phyloP scores from a whole-genome alignment of 345 rosid species.

The Hirschfeldia incana region DNA sequence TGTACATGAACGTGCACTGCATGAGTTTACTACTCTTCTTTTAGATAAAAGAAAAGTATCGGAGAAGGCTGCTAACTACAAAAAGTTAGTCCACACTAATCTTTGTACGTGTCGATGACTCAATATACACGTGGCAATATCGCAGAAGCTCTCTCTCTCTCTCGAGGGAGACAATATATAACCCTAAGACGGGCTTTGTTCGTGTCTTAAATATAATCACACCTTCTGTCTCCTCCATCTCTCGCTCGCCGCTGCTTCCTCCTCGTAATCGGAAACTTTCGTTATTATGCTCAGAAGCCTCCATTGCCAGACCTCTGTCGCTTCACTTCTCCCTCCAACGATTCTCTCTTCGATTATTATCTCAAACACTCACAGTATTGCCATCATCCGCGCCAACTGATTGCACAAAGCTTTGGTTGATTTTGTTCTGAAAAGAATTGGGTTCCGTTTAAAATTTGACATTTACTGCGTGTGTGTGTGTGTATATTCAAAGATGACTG shows the following conservation, averaged over 20 bases:
- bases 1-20: slow-evolving; percentile 23
- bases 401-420: neutral
- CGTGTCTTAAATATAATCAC: neutral
- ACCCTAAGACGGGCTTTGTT: slow-evolving; percentile 25
- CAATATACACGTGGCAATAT: slow-evolving; percentile 30
- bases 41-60: neutral
- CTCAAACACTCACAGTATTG: neutral
- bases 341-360: neutral
- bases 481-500: slow-evolving; percentile 39
- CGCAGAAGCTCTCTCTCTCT: neutral
- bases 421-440: neutral
- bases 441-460: neutral
- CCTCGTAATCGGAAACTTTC: slow-evolving; percentile 24
- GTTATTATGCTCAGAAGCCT: slow-evolving; percentile 22
- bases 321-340: neutral
- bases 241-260: slow-evolving; percentile 20
- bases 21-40: neutral
- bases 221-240: neutral
- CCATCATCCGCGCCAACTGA: slow-evolving; percentile 9
- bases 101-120: neutral
- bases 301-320: neutral
- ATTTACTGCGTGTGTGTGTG: neutral
- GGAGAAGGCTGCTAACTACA: neutral
- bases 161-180: neutral
- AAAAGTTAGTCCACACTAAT: neutral